phyloP scores from a whole-genome alignment of 1,284 basidiomycete species.

The Naganishia cerealis region DNA sequence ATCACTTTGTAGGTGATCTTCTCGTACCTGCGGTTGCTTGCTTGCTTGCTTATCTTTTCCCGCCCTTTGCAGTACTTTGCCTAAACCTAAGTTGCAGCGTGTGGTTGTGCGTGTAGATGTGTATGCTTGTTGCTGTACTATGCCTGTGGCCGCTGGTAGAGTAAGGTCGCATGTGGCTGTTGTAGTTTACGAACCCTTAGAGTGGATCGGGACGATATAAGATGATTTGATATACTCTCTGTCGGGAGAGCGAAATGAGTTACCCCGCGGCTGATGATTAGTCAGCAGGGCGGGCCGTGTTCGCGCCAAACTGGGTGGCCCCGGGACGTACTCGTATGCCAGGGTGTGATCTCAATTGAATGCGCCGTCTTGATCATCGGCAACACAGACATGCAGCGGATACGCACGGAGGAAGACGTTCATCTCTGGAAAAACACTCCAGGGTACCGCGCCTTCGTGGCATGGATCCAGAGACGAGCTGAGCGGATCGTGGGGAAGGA shows the following conservation, averaged over 20 bases:
- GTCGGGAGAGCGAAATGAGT: neutral
- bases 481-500: constrained; percentile 68
- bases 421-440: constrained; percentile 65
- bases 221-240: neutral
- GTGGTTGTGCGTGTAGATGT: neutral
- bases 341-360: too few species aligned
- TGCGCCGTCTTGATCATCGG: neutral
- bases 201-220: neutral
- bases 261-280: too few species aligned
- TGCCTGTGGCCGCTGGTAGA: neutral
- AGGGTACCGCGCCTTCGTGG: constrained; percentile 69
- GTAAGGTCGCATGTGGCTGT: neutral
- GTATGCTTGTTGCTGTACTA: too few species aligned
- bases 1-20: constrained; percentile 55
- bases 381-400: constrained; percentile 25
- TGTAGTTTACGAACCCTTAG: neutral
- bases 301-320: too few species aligned
- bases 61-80: constrained; percentile 15
- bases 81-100: neutral
- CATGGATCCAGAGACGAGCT: constrained; percentile 71
- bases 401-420: constrained; percentile 66
- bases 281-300: too few species aligned
- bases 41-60: neutral
- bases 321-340: too few species aligned
- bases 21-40: neutral